Evolutionary conservation across 495 filamentous ascomycete species (phyloP).

Genomic region (Staphylotrichum longicolle): DNA sequence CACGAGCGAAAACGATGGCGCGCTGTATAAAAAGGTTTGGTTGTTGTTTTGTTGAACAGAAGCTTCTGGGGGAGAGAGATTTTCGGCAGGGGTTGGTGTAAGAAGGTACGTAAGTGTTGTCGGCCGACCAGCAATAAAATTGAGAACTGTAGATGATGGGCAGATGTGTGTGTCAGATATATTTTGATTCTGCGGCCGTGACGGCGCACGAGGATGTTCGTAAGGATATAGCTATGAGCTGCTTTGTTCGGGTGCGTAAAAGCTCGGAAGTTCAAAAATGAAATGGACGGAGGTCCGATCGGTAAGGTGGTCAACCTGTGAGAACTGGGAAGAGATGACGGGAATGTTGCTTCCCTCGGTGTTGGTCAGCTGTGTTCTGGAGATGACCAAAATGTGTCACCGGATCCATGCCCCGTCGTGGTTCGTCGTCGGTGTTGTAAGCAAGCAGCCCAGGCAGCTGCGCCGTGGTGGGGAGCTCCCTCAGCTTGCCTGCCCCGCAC

Average conservation of each 20-base stretch:
- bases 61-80: background rate
- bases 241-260: conserved; percentile 4
- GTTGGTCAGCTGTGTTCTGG: conserved; percentile 18
- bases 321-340: too few species aligned
- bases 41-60: conserved; percentile 5
- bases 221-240: background rate
- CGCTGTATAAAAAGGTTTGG: background rate
- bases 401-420: background rate
- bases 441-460: conserved; percentile 7
- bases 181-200: too few species aligned
- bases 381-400: conserved; percentile 16
- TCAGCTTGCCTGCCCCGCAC: conserved; percentile 26
- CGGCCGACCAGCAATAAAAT: too few species aligned
- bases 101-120: background rate
- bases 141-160: background rate
- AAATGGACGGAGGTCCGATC: too few species aligned
- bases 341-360: background rate
- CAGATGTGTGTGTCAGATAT: background rate
- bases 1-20: too few species aligned
- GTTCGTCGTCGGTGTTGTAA: conserved; percentile 3
- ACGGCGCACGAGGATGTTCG: background rate
- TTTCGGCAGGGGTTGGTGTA: background rate
- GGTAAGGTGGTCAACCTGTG: background rate
- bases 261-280: background rate
- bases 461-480: conserved; percentile 14